Percentiles rank a stretch among this genome's conserved stretches.
Evolutionary conservation across 306 rosid genomes (phyloP).

Genomic region (Acacia melanoxylon): DNA sequence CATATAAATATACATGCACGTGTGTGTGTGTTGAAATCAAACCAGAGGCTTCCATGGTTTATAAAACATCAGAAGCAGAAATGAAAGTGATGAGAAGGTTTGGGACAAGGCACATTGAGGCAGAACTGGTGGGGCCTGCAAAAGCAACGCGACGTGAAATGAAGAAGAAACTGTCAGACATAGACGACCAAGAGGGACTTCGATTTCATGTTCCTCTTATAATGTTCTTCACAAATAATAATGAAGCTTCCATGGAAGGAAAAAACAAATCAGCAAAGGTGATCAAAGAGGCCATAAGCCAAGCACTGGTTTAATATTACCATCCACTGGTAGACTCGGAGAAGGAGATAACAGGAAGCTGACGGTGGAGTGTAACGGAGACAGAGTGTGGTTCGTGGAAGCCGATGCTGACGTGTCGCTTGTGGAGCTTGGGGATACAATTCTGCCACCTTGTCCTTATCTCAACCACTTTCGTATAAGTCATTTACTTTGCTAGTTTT

Average conservation of each 20-base stretch:
- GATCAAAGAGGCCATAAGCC: not conserved
- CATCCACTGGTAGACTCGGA: slow-evolving; percentile 32
- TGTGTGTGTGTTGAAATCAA: no score
- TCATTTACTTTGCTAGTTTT: no score
- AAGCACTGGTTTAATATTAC: slow-evolving; percentile 22
- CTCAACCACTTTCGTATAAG: not conserved
- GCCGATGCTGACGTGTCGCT: slow-evolving; percentile 17
- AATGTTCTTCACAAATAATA: not conserved
- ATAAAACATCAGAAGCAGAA: not conserved
- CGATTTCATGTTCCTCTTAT: not conserved
- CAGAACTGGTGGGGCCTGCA: slow-evolving; percentile 26
- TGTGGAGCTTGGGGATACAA: not conserved
- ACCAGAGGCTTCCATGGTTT: not conserved
- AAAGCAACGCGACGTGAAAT: slow-evolving; percentile 19
- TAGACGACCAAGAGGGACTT: slow-evolving; percentile 35
- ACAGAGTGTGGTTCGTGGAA: slow-evolving; percentile 23
- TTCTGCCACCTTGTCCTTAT: slow-evolving; percentile 31
- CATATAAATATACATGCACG: no score
- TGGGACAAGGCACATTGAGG: not conserved
- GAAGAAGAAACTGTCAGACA: slow-evolving; percentile 31
- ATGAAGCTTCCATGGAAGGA: not conserved
- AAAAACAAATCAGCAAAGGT: not conserved
- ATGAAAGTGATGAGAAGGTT: not conserved
- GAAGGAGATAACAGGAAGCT: slow-evolving; percentile 31
- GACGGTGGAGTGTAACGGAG: slow-evolving; percentile 18